Evolutionary conservation across 2,329 filamentous ascomycete species (phyloP), one percentile per base, ranked within the genome.

Genomic region (Xylariomycetidae sp.): DNA sequence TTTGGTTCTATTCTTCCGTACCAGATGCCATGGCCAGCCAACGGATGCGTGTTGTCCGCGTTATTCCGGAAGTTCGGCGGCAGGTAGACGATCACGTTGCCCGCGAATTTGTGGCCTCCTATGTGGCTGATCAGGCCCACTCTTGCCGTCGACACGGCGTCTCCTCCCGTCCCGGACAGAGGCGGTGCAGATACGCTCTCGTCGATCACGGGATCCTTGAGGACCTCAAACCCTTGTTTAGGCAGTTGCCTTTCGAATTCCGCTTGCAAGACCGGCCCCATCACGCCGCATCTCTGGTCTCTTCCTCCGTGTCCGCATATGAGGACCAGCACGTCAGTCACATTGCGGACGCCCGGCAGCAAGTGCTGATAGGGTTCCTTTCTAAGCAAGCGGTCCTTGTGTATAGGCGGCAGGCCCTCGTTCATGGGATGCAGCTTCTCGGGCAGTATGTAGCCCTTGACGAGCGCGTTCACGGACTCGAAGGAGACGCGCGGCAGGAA

Each of bases 261-360:
- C 0, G 60, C 60, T 46, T 76, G 66, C 10, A 96, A 64, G 2
- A 86, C 60, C 0, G 88, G 87, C 0, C 86, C 89, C 43, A 90
- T 68, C 15, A 85, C 62, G 0, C 92, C 90, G 52, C 92, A 98
- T 32, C 92, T 73, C 49, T 70, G 65, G 54, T 98, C 92, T 9
- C 92, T 71, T 3, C 79, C 79, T 10, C 82, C 83, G 49, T 98
- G 92, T 0, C 88, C 87, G 53, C 92, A 98, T 26, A 95, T 82
- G 14, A 96, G 63, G 19, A 98, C 75, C n/a, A 85, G 49, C 4
- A 88, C 68, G 41, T 88, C 81, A 12, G 72, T 52, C 7, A 84
- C 72, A 37, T 78, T 72, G 9, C 72, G 63, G 5, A 85, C 79
- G 1, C 70, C 68, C 2, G 61, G 59, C 2, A 86, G 64, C 22